Conservation (phyloP, 1,284 basidiomycete species). For the Puccinia hordei region DNA sequence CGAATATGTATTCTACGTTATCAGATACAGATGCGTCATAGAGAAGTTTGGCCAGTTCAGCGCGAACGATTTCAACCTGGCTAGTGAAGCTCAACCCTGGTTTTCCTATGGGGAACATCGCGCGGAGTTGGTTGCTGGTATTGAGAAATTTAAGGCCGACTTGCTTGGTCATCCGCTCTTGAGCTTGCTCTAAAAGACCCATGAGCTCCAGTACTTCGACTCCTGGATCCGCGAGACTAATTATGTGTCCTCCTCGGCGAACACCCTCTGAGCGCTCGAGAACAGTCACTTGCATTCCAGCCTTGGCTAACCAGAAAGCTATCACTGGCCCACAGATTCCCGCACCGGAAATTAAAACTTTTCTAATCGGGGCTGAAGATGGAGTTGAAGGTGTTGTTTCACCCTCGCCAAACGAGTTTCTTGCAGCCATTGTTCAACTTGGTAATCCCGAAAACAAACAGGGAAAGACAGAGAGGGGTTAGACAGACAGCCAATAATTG, state of each 20-base stretch:
- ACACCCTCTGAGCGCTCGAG: conserved; percentile 58
- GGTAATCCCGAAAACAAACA: background rate
- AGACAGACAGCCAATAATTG: background rate
- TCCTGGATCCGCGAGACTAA: conserved; percentile 57
- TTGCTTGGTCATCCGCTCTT: conserved; percentile 56
- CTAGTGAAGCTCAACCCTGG: conserved; percentile 34
- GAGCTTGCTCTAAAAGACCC: conserved; percentile 56
- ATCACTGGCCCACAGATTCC: conserved; percentile 59
- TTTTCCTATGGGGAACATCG: conserved; percentile 53
- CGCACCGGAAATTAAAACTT: conserved; percentile 57
- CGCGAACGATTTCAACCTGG: conserved; percentile 55
- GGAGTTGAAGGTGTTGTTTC: background rate
- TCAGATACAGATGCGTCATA: conserved; percentile 46
- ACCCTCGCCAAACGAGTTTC: background rate
- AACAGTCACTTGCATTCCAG: conserved; percentile 57
- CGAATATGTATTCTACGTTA: conserved; percentile 23
- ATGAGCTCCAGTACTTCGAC: conserved; percentile 57
- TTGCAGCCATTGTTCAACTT: background rate
- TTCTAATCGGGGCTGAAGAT: background rate
- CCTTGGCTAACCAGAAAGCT: conserved; percentile 57
- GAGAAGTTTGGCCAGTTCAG: conserved; percentile 54
- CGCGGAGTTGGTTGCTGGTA: conserved; percentile 53
- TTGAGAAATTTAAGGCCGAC: conserved; percentile 56
- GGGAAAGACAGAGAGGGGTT: background rate
- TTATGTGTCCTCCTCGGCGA: conserved; percentile 58